phyloP scores from a whole-genome alignment of 305 asterid species.

The Stenogyne calaminthoides region DNA sequence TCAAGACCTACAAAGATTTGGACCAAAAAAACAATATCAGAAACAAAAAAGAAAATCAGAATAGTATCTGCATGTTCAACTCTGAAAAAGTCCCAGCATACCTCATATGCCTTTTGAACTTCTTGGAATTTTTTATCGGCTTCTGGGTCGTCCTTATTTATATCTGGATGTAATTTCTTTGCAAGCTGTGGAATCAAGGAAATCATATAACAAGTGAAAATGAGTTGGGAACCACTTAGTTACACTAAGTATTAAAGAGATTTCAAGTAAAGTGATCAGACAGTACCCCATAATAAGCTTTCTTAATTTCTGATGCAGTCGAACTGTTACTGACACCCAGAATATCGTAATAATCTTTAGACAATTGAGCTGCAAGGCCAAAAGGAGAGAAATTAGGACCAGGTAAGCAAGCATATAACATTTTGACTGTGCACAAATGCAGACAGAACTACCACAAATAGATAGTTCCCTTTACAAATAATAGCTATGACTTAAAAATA shows the following conservation, averaged over 20 bases:
- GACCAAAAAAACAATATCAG: conserved; percentile 13
- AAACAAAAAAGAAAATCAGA: not conserved
- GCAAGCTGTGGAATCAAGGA: conserved; percentile 62
- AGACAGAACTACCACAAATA: conserved; percentile 3
- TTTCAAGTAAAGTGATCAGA: conserved; percentile 15
- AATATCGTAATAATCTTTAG: conserved; percentile 72
- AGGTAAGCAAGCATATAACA: conserved; percentile 13
- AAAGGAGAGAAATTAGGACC: conserved; percentile 2
- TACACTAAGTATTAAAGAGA: not conserved
- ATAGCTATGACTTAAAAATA: not conserved
- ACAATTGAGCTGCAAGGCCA: conserved; percentile 43
- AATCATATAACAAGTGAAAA: conserved; percentile 18
- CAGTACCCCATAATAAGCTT: conserved; percentile 79
- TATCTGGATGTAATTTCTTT: conserved; percentile 82
- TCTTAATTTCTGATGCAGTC: conserved; percentile 75
- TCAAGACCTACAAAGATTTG: conserved; percentile 57
- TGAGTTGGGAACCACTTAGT: conserved; percentile 1
- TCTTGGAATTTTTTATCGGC: conserved; percentile 78
- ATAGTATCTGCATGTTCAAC: not conserved
- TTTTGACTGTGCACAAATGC: not conserved
- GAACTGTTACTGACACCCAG: conserved; percentile 73
- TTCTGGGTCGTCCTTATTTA: conserved; percentile 85
- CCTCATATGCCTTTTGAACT: conserved; percentile 92
- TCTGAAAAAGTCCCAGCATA: conserved; percentile 20
- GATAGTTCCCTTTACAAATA: conserved; percentile 1